Base-by-base conservation (phyloP, 306 rosid species). In the Nissolia schottii region DNA sequence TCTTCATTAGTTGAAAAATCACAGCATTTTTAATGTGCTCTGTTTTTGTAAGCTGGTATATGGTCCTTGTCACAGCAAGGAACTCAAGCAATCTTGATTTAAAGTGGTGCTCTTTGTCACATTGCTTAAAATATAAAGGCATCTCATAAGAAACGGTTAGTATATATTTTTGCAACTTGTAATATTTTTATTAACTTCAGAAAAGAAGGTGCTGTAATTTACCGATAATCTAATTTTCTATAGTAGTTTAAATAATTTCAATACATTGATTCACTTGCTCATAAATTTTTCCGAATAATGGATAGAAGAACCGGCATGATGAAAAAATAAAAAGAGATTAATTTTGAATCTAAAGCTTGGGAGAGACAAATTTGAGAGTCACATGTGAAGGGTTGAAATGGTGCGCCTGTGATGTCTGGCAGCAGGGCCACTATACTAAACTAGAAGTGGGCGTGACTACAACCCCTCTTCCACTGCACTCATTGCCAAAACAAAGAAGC, bases 331-430 rank as follows among this genome's bases (percentile, higher is more conserved):
- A 43, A 4, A n/a, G n/a, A n/a, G n/a, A n/a, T n/a, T n/a, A n/a
- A n/a, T n/a, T n/a, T n/a, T n/a, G n/a, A n/a, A n/a, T n/a, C n/a
- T 11, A 51, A 53, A 25, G 4, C 16, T 53, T 70, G 64, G 2
- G 63, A 7, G 63, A 20, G 40, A 31, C 20, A 67, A 49, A 18
- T 16, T 14, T 5, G 6, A 1, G 40, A 70, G 51, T 34, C 13
- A 34, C 76, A 41, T 18, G 76, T 43, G 64, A 57, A 56, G 11
- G 11, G 41, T 38, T 40, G 66, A 29, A 71, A 56, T 55, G 41
- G 19, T 54, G 66, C 40, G 49, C 4, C 31, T 19, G 18, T 20
- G 12, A 27, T 38, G 65, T 54, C 40, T 18, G 38, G 38, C 41
- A 55, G 57, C 18, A 3, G 23, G 35, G 74, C 51, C 50, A 38